Base-by-base conservation (phyloP, 441 rosid species). In the Populus hybrid region DNA sequence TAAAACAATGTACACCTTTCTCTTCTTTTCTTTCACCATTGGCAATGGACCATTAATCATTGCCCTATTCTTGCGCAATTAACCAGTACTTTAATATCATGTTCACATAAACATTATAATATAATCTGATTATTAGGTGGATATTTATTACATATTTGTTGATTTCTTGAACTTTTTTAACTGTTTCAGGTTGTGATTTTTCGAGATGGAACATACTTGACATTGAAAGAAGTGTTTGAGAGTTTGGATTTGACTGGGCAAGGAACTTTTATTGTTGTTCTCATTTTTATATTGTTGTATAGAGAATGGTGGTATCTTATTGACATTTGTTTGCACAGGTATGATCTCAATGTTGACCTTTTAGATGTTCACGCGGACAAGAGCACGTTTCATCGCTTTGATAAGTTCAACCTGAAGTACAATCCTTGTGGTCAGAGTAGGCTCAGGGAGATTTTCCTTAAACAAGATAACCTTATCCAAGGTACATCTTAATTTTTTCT, bases 351-450 rank as follows among this genome's bases (percentile, higher is more conserved):
- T 80, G 98, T 97, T 77, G 99, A 94, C 81, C 98, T 97, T 78
- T 85, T 97, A 88, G 99, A 97, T 87, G 99, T 97, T 82, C 99
- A 97, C 69, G 99, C 99, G 63, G 99, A 97, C 86, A 97, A 97
- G 87, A 97, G 99, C 86, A 96, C 99, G 40, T 96, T 96, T 85
- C 99, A 97, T 84, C 98, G 99, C 30, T 97, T 97, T 88, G 99
- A 94, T 81, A 97, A 97, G 90, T 97, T 97, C 85, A 97, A 97
- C 81, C 97, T 97, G 5, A 97, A 97, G 89, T 97, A 97, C 74
- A 97, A 97, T 88, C 99, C 99, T 20, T 97, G 99, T 75, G 99
- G 99, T 80, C 99, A 97, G 85, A 97, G 99, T 86, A 89, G 99
- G 86, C 99, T 97, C 57, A 89, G 99, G 87, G 99, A 97, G 82